Evolutionary conservation across 2,329 filamentous ascomycete species (phyloP), one percentile per base, ranked within the genome.

Genomic region (Colletotrichum caudatum): DNA sequence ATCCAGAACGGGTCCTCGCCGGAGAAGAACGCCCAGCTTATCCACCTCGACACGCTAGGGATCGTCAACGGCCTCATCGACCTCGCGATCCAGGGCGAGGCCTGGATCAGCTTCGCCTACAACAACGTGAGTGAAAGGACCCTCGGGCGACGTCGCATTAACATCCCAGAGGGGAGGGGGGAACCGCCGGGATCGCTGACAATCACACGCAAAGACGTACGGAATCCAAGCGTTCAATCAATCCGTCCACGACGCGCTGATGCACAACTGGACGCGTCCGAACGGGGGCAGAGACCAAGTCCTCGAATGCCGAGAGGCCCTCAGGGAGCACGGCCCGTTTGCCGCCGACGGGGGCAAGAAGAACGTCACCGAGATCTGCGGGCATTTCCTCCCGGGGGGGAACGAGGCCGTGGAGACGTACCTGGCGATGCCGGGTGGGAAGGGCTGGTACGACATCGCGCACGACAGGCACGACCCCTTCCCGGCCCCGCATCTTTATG

Each of bases 21-120:
- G 8, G 85, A 89, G 44, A 80, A 81, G 53, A 58, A 64, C 29
- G 73, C 74, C 1, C 74, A 73, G 14, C 71, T 73, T 41, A 88
- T 92, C 58, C 86, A 87, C 65, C 82, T 94, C 12, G 82, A 82
- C n/a, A 88, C 91, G 0, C 80, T 94, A 0, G 91, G 91, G 16
- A 92, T 94, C 70, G 83, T 93, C 70, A 93, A 94, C 77, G 92
- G 91, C 7, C 88, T 91, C 73, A 82, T 94, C 48, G 92, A 94
- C 76, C 84, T 87, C 73, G 78, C 89, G 23, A 84, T 89, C 1
- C 90, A 94, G 79, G 82, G 82, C 3, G 86, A 88, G 4, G 87
- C 81, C 73, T 89, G 87, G 74, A 85, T 89, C 2, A 77, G 80
- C 4, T 91, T 90, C 77, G 87, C 88, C 8, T 84, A 85, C 72